Percentiles rank a stretch among this genome's conserved stretches.
Evolutionary conservation across 257 asterid species (phyloP).

Genomic region (Capsicum baccatum): DNA sequence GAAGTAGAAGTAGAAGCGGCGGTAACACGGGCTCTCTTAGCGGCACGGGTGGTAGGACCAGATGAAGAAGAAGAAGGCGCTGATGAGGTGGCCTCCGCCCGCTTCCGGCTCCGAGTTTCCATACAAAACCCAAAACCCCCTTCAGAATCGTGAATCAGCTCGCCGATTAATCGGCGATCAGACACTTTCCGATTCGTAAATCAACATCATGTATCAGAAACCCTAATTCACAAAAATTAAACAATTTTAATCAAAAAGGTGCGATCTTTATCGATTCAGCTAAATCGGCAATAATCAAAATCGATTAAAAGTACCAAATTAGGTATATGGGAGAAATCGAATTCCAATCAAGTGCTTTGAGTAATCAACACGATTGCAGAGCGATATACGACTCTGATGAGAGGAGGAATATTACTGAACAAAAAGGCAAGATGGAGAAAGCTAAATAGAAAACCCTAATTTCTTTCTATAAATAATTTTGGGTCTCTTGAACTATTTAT

Average conservation of each 20-base stretch:
- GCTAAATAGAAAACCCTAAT: slow-evolving; percentile 46
- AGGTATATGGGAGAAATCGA: background rate
- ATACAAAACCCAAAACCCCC: slow-evolving; percentile 81
- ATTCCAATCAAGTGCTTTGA: slow-evolving; percentile 6
- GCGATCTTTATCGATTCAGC: slow-evolving; percentile 42
- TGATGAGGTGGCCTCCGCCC: slow-evolving; percentile 99
- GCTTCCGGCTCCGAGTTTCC: slow-evolving; percentile 99
- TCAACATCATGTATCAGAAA: slow-evolving; percentile 49
- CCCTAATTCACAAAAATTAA: slow-evolving; percentile 48
- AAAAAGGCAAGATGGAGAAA: background rate
- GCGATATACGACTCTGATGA: background rate
- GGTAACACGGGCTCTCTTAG: slow-evolving; percentile 80
- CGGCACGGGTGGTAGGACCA: slow-evolving; percentile 84
- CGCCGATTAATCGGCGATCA: slow-evolving; percentile 99
- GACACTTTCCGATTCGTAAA: slow-evolving; percentile 48
- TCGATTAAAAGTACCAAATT: slow-evolving; percentile 18
- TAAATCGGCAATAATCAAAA: slow-evolving; percentile 31
- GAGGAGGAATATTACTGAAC: slow-evolving; percentile 1
- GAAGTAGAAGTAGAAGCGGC: slow-evolving; percentile 46
- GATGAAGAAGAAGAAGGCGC: slow-evolving; percentile 73
- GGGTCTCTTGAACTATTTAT: slow-evolving; percentile 18
- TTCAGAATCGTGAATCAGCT: slow-evolving; percentile 51
- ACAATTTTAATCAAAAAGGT: slow-evolving; percentile 38
- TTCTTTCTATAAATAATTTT: slow-evolving; percentile 18
- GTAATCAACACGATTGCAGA: slow-evolving; percentile 23